Conservation (phyloP, 2,329 filamentous ascomycete species). For the Fusarium anthophilum region DNA sequence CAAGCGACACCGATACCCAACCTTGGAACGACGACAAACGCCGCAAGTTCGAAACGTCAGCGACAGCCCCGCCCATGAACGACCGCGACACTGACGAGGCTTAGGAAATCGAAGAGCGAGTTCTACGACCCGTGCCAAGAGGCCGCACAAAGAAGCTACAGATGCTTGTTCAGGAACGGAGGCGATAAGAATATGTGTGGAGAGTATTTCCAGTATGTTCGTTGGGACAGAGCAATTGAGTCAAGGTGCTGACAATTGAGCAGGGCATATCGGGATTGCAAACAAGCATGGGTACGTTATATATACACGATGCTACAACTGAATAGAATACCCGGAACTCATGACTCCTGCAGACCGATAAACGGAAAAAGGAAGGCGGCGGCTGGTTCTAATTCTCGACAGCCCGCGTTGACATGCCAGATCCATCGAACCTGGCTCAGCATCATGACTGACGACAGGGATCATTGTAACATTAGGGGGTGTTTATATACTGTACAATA, state of each 20-base stretch:
- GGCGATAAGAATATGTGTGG: conserved; percentile 89
- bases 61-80: conserved; percentile 3
- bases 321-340: neutral
- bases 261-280: conserved; percentile 93
- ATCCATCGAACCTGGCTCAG: neutral
- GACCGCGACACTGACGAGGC: neutral
- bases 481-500: conserved; percentile 21
- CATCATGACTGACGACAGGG: neutral
- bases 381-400: conserved; percentile 34
- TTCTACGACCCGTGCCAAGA: conserved; percentile 97
- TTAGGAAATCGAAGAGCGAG: conserved; percentile 86
- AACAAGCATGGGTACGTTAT: conserved; percentile 83
- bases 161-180: conserved; percentile 87
- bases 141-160: conserved; percentile 83
- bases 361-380: conserved; percentile 45
- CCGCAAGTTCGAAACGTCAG: conserved; percentile 71
- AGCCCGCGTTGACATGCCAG: neutral
- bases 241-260: conserved; percentile 27
- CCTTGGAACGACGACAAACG: conserved; percentile 69
- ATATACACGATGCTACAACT: neutral
- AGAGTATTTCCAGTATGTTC: conserved; percentile 90
- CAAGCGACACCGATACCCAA: conserved; percentile 33
- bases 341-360: conserved; percentile 41
- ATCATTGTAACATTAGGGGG: conserved; percentile 17
- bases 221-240: neutral